These are phyloP conservation scores for Diplodia sapinea DNA, from an alignment of 2,329 filamentous ascomycete genomes.

Conservation along the genomic window DNA sequence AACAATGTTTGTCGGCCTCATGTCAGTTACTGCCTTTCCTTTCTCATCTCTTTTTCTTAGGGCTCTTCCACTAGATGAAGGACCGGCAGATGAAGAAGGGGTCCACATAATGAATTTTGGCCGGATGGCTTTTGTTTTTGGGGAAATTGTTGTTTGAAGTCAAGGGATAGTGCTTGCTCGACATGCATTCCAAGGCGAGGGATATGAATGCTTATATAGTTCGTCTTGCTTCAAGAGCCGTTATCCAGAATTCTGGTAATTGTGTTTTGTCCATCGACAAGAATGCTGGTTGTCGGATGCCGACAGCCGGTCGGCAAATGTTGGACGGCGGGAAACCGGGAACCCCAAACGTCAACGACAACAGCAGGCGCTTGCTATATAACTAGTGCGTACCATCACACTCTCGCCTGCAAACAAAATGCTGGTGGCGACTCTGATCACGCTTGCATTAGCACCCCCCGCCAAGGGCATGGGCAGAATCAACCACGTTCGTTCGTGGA, in stretches of 20 bases:
- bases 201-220: not conserved
- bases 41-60: no score
- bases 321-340: not conserved
- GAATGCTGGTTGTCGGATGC: not conserved
- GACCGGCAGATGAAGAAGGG: no score
- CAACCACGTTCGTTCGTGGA: constrained; percentile 5
- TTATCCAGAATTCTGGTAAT: not conserved
- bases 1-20: no score
- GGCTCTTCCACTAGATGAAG: no score
- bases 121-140: not conserved
- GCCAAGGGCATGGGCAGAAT: not conserved
- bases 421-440: constrained; percentile 1
- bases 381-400: not conserved
- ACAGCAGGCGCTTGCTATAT: not conserved
- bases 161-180: not conserved
- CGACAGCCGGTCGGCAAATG: not conserved
- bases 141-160: not conserved
- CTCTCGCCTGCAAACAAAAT: not conserved
- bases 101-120: no score
- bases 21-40: no score
- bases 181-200: not conserved
- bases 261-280: not conserved
- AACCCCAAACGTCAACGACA: not conserved
- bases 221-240: not conserved
- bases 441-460: not conserved